Evolutionary conservation across 768 basidiomycete species (phyloP), one percentile per base, ranked within the genome.

Genomic region (Termitomyces sp.): DNA sequence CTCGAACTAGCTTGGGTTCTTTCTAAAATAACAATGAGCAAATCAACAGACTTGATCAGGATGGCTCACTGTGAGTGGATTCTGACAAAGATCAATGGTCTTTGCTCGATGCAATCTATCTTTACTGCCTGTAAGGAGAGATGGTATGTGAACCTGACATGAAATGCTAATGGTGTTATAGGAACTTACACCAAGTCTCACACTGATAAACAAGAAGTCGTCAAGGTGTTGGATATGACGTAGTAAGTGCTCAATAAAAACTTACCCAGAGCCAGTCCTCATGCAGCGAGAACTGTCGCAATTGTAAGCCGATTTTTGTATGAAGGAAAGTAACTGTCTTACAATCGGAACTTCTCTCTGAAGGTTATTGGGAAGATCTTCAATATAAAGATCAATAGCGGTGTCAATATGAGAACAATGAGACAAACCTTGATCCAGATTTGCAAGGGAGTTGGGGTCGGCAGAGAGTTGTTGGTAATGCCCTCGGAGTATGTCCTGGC

Each of bases 251-350:
- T 25, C 7, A 11, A 25, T 17, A n/a, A 27, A 53, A 16, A 70
- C 78, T 53, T 69, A 92, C 91, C 96, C 97, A 99, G 63, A 98
- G 74, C 97, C 97, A 99, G 65, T 94, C 90, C 71, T 94, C 90
- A 58, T 84, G 83, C 16, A 98, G 76, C 0, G 97, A 94, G 71
- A 83, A 89, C 92, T 95, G 34, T 57, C 5, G 54, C 56, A 12
- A 50, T 7, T 54, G 11, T 56, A 54, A 56, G 50, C 7, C 14
- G 25, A 32, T 5, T 35, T 4, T 1, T 17, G 38, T 21, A 41
- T 25, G 10, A 11, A 32, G 3, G 12, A 38, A 19, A 59, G 25
- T 10, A 23, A 49, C 32, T 32, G 16, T 4, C 91, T 77, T 71
- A 94, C 92, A 57, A 99, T 99, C 0, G 96, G 96, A 38, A 99